Conservation (phyloP, 2,329 filamentous ascomycete species). For the Sclerotinia subarctica region DNA sequence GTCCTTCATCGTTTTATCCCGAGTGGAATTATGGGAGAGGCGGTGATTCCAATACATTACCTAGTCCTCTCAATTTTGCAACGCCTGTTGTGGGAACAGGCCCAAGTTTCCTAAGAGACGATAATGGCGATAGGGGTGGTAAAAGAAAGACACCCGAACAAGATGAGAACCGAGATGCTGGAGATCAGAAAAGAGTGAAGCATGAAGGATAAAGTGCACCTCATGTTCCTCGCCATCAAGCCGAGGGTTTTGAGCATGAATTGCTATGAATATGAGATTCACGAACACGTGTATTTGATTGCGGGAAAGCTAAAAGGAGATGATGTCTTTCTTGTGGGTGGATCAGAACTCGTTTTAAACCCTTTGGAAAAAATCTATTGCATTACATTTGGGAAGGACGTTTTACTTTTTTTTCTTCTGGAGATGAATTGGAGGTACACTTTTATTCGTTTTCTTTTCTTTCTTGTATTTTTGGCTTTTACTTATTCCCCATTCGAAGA, state of each 20-base stretch:
- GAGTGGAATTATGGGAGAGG: constrained; percentile 74
- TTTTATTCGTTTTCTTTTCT: background rate
- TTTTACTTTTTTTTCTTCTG: background rate
- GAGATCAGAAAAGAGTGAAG: constrained; percentile 19
- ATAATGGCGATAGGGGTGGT: constrained; percentile 38
- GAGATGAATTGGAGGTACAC: background rate
- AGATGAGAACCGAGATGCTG: constrained; percentile 11
- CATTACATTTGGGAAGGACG: constrained; percentile 7
- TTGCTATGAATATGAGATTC: constrained; percentile 15
- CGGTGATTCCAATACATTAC: constrained; percentile 77
- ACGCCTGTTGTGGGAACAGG: constrained; percentile 68
- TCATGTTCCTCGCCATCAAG: background rate
- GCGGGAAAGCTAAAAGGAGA: constrained; percentile 10
- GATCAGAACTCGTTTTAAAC: constrained; percentile 1
- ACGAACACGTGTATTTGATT: constrained; percentile 16
- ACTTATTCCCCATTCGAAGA: background rate
- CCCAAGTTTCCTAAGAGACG: constrained; percentile 61
- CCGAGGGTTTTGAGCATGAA: constrained; percentile 3
- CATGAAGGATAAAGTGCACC: constrained; percentile 17
- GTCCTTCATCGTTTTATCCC: constrained; percentile 86
- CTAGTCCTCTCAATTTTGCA: constrained; percentile 88
- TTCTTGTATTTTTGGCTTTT: background rate
- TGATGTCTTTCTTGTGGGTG: constrained; percentile 12
- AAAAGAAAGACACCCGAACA: constrained; percentile 23
- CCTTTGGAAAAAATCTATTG: background rate